Evolutionary conservation across 805 yeast species (phyloP).

Genomic region (Tetrapisispora phaffii): DNA sequence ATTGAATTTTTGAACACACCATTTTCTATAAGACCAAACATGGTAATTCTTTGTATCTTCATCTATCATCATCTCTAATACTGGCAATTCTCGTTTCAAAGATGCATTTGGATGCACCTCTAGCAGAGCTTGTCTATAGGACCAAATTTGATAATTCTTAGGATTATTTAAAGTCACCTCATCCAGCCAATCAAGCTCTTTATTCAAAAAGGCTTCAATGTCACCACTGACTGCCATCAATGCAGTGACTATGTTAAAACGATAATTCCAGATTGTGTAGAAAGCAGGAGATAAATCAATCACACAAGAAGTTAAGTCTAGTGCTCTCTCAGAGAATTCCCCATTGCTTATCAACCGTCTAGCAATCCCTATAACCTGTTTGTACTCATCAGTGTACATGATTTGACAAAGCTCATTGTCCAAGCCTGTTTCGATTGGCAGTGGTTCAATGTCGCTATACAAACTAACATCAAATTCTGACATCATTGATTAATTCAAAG

Average conservation of each 20-base stretch:
- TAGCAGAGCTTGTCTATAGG: constrained; percentile 66
- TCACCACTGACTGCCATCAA: constrained; percentile 19
- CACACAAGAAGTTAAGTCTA: constrained; percentile 52
- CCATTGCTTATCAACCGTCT: constrained; percentile 47
- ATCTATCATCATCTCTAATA: constrained; percentile 56
- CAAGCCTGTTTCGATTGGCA: constrained; percentile 35
- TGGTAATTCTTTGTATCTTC: constrained; percentile 89
- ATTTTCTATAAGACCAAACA: constrained; percentile 87
- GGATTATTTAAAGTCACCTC: constrained; percentile 62
- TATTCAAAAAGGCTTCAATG: constrained; percentile 15
- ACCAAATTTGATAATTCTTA: constrained; percentile 97
- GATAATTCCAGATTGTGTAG: constrained; percentile 79
- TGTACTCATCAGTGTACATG: constrained; percentile 64
- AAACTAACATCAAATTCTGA: constrained; percentile 3
- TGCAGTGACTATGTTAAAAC: constrained; percentile 41
- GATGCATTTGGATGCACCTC: constrained; percentile 27
- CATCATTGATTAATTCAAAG: too few relatives aligned
- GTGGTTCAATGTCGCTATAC: constrained; percentile 37
- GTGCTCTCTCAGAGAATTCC: constrained; percentile 64
- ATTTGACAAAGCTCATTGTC: constrained; percentile 46
- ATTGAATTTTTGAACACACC: constrained; percentile 57
- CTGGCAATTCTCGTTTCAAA: constrained; percentile 49
- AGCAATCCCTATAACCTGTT: constrained; percentile 47
- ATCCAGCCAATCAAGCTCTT: constrained; percentile 75
- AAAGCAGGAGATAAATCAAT: constrained; percentile 75